A percentile compares a stretch with the other conserved stretches of the same genome.
Conservation (phyloP, 139 green algal genomes). For the Micractinium sp. region DNA sequence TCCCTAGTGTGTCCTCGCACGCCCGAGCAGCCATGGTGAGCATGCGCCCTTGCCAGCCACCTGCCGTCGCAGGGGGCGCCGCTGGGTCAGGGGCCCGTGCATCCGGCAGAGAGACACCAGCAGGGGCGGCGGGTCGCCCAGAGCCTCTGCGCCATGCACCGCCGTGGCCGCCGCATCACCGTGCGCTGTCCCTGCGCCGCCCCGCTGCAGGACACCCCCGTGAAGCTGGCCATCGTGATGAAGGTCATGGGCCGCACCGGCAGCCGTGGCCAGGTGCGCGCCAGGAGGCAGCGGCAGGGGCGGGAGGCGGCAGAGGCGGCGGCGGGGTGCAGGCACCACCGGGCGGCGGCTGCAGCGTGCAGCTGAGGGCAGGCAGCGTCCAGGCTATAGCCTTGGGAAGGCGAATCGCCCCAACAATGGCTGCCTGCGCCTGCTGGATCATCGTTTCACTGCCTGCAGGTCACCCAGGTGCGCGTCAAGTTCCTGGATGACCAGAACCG, state of each 20-base stretch:
- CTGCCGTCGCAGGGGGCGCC: too few species aligned
- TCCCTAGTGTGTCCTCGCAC: too few species aligned
- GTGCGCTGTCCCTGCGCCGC: neutral
- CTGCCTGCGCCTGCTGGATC: neutral
- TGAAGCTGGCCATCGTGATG: conserved; percentile 99
- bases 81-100: too few species aligned
- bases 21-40: too few species aligned
- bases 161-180: neutral
- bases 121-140: too few species aligned
- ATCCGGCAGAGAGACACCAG: too few species aligned
- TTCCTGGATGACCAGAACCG: conserved; percentile 99
- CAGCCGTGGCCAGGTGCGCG: conserved; percentile 91
- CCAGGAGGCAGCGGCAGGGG: neutral
- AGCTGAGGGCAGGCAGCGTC: neutral
- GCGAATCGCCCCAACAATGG: neutral
- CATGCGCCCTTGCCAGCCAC: too few species aligned
- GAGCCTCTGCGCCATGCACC: neutral
- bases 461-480: conserved; percentile 99
- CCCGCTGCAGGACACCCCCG: conserved; percentile 77
- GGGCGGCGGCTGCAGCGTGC: neutral
- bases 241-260: conserved; percentile 99
- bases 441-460: conserved; percentile 60
- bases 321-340: neutral
- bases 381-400: neutral
- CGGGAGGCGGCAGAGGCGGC: neutral